These are phyloP conservation scores for Thelephora aurantiotincta DNA, from an alignment of 768 basidiomycete genomes.

Conservation along the genomic window DNA sequence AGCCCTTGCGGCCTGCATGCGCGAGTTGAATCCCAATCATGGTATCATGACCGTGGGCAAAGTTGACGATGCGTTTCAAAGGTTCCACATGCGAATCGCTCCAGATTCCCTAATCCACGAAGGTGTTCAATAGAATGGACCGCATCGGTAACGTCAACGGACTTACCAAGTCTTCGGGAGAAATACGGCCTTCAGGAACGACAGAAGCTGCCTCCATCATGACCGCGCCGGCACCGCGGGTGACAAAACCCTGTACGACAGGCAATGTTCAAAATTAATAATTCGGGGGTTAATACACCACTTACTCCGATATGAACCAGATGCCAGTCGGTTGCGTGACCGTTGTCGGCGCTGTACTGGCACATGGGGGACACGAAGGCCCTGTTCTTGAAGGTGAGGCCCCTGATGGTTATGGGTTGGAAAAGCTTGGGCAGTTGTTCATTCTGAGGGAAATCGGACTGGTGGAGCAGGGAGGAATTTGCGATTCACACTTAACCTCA, in stretches of 20 bases:
- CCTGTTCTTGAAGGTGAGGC: slow-evolving; percentile 58
- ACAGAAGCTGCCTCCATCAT: slow-evolving; percentile 65
- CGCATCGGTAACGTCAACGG: not conserved
- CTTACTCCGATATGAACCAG: slow-evolving; percentile 59
- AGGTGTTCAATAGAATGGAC: not conserved
- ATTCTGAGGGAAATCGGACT: slow-evolving; percentile 32
- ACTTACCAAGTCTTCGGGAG: slow-evolving; percentile 56
- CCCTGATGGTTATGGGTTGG: slow-evolving; percentile 45
- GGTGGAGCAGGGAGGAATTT: not conserved
- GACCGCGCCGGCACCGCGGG: slow-evolving; percentile 57
- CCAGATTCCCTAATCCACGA: slow-evolving; percentile 45
- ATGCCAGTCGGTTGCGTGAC: slow-evolving; percentile 75
- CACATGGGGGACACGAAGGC: slow-evolving; percentile 77
- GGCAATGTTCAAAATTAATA: no score
- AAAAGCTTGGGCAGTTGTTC: slow-evolving; percentile 43
- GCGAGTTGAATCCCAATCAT: slow-evolving; percentile 69
- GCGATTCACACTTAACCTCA: no score
- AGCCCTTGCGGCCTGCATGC: slow-evolving; percentile 67
- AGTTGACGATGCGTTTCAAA: slow-evolving; percentile 57
- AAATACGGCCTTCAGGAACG: slow-evolving; percentile 62
- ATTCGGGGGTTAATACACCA: not conserved
- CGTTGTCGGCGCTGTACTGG: slow-evolving; percentile 62
- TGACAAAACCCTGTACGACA: slow-evolving; percentile 38
- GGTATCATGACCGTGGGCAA: slow-evolving; percentile 54
- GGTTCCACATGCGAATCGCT: slow-evolving; percentile 59